Conservation (phyloP, 768 basidiomycete species). For the Gymnopilus dilepis region DNA sequence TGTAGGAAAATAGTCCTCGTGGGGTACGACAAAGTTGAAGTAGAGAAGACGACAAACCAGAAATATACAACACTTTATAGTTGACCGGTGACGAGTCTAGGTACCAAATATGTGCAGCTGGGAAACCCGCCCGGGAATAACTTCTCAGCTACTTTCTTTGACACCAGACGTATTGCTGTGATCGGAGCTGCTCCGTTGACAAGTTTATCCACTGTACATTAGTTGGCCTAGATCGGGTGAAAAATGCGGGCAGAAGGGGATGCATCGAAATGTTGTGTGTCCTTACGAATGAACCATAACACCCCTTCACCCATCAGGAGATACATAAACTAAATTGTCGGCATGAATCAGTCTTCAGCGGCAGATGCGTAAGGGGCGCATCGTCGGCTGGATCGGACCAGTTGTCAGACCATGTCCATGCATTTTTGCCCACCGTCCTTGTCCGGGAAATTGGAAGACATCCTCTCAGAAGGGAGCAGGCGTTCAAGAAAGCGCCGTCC, state of each 20-base stretch:
- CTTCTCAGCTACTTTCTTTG: slow-evolving; percentile 10
- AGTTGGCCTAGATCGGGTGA: slow-evolving; percentile 1
- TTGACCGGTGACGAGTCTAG: slow-evolving; percentile 13
- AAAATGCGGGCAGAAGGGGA: slow-evolving; percentile 1
- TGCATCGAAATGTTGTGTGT: slow-evolving; percentile 5
- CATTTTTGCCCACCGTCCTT: neutral
- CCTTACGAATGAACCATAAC: neutral
- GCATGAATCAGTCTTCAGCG: neutral
- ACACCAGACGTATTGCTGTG: slow-evolving; percentile 12
- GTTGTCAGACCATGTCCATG: neutral
- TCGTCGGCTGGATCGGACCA: neutral
- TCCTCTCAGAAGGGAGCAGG: neutral
- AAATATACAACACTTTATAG: slow-evolving; percentile 14
- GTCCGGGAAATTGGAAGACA: neutral
- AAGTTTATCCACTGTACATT: slow-evolving; percentile 12
- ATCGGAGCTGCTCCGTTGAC: slow-evolving; percentile 12
- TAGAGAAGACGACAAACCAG: neutral
- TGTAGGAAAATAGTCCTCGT: neutral
- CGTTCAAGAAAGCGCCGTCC: neutral
- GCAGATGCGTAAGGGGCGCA: neutral
- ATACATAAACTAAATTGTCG: neutral
- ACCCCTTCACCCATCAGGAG: neutral
- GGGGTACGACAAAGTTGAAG: slow-evolving; percentile 3
- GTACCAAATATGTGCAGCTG: slow-evolving; percentile 14
- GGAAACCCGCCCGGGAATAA: slow-evolving; percentile 8